Evolutionary conservation across 2,329 filamentous ascomycete species (phyloP).

Genomic region (Ophiosphaerella herpotricha): DNA sequence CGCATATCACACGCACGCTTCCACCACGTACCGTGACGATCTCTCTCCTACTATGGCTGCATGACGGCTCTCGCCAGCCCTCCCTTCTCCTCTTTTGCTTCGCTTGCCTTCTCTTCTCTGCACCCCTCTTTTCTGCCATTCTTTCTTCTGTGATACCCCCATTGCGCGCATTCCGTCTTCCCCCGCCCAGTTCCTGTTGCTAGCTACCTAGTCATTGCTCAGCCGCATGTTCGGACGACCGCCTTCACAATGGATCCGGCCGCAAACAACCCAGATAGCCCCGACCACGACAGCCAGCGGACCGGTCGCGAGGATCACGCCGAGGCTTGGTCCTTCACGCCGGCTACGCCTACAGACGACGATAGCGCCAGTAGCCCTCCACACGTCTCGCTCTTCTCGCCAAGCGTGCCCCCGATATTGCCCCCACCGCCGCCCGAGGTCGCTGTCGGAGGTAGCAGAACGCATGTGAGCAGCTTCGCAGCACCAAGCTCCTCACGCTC

Average conservation of each 20-base stretch:
- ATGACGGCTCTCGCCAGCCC: too few relatives aligned
- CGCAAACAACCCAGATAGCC: constrained; percentile 17
- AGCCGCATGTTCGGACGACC: constrained; percentile 10
- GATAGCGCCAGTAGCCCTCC: constrained; percentile 17
- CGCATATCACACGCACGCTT: too few relatives aligned
- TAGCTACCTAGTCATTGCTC: neutral
- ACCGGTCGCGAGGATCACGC: constrained; percentile 13
- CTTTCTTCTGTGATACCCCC: neutral
- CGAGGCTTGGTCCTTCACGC: constrained; percentile 19
- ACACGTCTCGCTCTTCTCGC: constrained; percentile 36
- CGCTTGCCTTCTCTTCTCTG: too few relatives aligned
- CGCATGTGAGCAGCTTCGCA: constrained; percentile 16
- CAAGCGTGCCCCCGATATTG: constrained; percentile 20
- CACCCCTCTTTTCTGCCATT: neutral
- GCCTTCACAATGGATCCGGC: constrained; percentile 19
- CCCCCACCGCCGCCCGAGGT: constrained; percentile 17
- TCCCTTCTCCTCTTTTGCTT: too few relatives aligned
- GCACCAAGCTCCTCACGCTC: constrained; percentile 34
- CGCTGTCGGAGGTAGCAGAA: constrained; percentile 6
- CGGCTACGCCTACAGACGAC: constrained; percentile 13
- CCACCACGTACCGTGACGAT: too few relatives aligned
- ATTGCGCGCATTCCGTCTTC: neutral
- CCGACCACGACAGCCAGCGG: constrained; percentile 11
- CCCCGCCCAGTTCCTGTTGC: neutral
- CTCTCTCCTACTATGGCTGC: too few relatives aligned